These are phyloP conservation scores for Yarrowia keelungensis DNA, from an alignment of 805 yeast genomes.

Conservation along the genomic window DNA sequence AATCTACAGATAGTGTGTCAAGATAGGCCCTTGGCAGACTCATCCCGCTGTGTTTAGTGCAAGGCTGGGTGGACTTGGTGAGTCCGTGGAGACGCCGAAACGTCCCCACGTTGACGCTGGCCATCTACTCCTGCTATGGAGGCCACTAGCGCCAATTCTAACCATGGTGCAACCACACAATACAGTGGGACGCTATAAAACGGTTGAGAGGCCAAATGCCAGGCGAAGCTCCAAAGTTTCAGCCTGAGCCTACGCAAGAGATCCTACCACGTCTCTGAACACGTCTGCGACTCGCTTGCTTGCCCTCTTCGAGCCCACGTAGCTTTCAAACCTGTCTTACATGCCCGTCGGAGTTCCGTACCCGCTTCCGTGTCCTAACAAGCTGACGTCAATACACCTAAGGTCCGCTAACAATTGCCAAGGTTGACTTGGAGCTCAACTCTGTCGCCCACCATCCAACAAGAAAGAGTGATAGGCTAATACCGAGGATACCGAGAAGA, in stretches of 20 bases:
- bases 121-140: neutral
- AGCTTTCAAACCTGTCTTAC: neutral
- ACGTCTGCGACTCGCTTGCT: too few relatives aligned
- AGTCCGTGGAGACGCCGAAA: constrained; percentile 17
- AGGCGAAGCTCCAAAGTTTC: too few relatives aligned
- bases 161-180: neutral
- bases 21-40: neutral
- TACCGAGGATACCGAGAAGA: neutral
- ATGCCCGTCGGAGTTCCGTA: neutral
- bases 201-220: constrained; percentile 10
- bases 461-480: neutral
- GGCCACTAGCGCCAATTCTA: constrained; percentile 1
- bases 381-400: neutral
- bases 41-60: neutral
- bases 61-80: neutral
- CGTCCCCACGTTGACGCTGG: neutral
- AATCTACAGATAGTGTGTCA: too few relatives aligned
- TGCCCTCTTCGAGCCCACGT: neutral
- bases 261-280: neutral
- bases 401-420: constrained; percentile 6
- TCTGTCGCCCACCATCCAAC: constrained; percentile 1
- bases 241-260: neutral
- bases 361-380: neutral
- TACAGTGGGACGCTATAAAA: constrained; percentile 1
- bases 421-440: neutral